Evolutionary conservation across 2,329 filamentous ascomycete species (phyloP).

Genomic region (Aureobasidium sp.): DNA sequence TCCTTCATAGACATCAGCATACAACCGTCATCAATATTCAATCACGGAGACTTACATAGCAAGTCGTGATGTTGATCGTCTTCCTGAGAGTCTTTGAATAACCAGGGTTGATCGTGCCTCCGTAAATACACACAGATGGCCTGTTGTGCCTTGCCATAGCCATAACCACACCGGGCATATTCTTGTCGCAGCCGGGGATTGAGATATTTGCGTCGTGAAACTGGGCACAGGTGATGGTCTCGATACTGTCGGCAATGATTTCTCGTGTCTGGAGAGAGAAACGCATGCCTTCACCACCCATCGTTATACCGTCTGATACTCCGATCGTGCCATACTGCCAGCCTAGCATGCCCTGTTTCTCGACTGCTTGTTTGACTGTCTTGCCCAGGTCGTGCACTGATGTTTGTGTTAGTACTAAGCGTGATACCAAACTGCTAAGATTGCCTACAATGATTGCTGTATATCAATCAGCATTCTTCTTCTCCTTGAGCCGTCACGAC

Average conservation of each 20-base stretch:
- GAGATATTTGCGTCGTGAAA: conserved; percentile 98
- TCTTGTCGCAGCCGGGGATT: conserved; percentile 96
- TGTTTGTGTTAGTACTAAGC: conserved; percentile 10
- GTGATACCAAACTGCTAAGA: not conserved
- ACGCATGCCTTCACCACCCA: conserved; percentile 92
- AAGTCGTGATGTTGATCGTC: conserved; percentile 79
- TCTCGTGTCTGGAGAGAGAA: conserved; percentile 91
- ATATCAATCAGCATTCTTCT: not conserved
- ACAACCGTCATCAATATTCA: too few relatives aligned
- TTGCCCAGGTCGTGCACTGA: conserved; percentile 77
- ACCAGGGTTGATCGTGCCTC: conserved; percentile 84
- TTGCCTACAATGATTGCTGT: conserved; percentile 45
- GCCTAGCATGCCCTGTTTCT: conserved; percentile 78
- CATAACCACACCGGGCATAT: conserved; percentile 96
- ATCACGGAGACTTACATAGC: too few relatives aligned
- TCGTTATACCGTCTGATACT: conserved; percentile 86
- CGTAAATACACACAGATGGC: conserved; percentile 92
- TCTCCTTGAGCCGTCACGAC: too few relatives aligned
- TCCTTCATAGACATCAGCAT: too few relatives aligned
- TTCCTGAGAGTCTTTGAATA: conserved; percentile 69
- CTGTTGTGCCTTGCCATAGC: conserved; percentile 85
- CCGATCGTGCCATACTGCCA: conserved; percentile 95
- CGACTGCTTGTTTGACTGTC: conserved; percentile 73
- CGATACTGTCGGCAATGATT: conserved; percentile 94
- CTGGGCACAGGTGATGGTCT: conserved; percentile 97